Percentiles rank a stretch among this genome's conserved stretches.
Conservation (phyloP, 2,329 filamentous ascomycete species). For the Penicillium sp. region DNA sequence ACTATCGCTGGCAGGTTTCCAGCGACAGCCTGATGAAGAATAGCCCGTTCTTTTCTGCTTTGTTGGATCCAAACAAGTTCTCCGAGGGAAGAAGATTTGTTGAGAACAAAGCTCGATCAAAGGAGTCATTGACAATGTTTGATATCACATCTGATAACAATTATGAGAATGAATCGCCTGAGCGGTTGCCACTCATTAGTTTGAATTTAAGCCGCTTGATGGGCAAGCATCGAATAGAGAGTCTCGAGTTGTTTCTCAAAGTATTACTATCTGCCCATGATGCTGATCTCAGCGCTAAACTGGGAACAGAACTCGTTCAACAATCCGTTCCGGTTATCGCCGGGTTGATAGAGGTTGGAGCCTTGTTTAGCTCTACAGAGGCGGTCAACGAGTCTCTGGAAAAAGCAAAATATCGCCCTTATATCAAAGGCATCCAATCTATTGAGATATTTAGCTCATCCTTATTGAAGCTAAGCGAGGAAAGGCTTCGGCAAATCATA, state of each 20-base stretch:
- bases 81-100: slow-evolving; percentile 34
- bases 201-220: slow-evolving; percentile 26
- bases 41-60: slow-evolving; percentile 37
- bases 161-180: slow-evolving; percentile 3
- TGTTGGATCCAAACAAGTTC: slow-evolving; percentile 42
- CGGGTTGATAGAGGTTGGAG: slow-evolving; percentile 29
- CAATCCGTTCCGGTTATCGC: slow-evolving; percentile 30
- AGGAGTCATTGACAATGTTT: slow-evolving; percentile 12
- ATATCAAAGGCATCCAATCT: slow-evolving; percentile 26
- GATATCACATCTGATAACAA: neutral
- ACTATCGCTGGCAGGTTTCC: slow-evolving; percentile 31
- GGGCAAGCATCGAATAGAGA: slow-evolving; percentile 26
- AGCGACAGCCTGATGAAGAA: slow-evolving; percentile 28
- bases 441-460: slow-evolving; percentile 22
- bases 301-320: slow-evolving; percentile 24
- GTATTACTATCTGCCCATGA: slow-evolving; percentile 26
- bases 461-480: slow-evolving; percentile 32
- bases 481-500: slow-evolving; percentile 37
- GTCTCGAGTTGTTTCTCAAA: slow-evolving; percentile 31
- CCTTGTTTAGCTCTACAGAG: slow-evolving; percentile 31
- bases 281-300: slow-evolving; percentile 15
- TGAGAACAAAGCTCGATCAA: slow-evolving; percentile 19
- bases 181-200: slow-evolving; percentile 24
- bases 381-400: slow-evolving; percentile 22
- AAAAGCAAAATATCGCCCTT: slow-evolving; percentile 24